Evolutionary conservation across 345 rosid species (phyloP), one percentile per base, ranked within the genome.

Genomic region (Limnanthes douglasii): DNA sequence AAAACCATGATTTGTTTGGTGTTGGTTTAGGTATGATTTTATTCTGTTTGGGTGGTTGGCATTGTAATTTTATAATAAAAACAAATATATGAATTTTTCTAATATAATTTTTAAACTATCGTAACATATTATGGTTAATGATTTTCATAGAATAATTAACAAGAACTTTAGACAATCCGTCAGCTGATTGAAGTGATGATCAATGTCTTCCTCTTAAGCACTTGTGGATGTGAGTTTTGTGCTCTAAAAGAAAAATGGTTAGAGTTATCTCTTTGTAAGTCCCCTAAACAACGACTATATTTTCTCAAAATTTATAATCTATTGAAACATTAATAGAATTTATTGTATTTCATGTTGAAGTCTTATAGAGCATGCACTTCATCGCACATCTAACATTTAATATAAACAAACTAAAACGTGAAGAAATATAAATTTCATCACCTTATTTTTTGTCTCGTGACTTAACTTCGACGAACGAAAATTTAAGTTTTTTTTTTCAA

Each of bases 211-310:
- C 98, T 56, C 44, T 12, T 3, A 55, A 60, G 14, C 57, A 79
- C 53, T 79, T 94, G 1, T 90, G 95, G 98, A 79, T 92, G 12
- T 95, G 98, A 16, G 61, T 90, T 42, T 19, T 67, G 29, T 90
- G 98, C 54, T 70, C 84, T 43, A 41, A 50, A 16, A 71, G 66
- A 35, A 41, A 40, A 23, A 11, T 44, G 23, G 45, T 69, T 10
- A 64, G 94, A 67, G 70, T 84, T 23, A 38, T 59, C 35, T 29
- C 69, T 25, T 20, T 84, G 98, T 84, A 76, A 70, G 95, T 62
- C 38, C 13, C 9, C 9, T 18, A 24, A 30, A 29, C 42, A 18
- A 43, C 48, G 39, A 14, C 12, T n/a, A n/a, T n/a, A n/a, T n/a
- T n/a, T n/a, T 30, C 37, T 41, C 34, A 26, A 20, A 17, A 14